Evolutionary conservation across 116 monocot genomes (phyloP).

Genomic region (Thalassia testudinum): DNA sequence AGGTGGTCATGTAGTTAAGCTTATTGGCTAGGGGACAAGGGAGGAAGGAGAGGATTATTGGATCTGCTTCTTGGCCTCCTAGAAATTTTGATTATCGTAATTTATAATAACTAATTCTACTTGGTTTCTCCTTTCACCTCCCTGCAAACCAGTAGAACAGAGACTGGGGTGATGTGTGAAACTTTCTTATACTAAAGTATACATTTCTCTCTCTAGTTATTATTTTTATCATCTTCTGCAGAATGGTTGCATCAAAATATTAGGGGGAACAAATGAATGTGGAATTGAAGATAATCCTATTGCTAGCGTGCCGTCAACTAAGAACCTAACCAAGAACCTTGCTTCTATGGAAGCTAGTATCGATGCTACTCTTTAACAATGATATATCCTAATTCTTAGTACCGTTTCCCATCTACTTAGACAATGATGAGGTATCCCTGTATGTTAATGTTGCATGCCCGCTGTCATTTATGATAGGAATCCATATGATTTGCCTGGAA

Average conservation of each 20-base stretch:
- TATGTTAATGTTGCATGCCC: too few species aligned
- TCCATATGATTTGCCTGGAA: too few species aligned
- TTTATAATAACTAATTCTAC: background rate
- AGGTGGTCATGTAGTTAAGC: conserved; percentile 92
- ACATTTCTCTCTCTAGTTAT: background rate
- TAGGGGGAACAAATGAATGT: conserved; percentile 83
- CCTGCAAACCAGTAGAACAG: conserved; percentile 97
- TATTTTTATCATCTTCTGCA: conserved; percentile 1
- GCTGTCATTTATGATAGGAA: too few species aligned
- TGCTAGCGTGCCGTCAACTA: conserved; percentile 76
- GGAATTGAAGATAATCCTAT: conserved; percentile 78
- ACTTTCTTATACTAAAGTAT: background rate
- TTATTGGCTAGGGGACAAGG: conserved; percentile 96
- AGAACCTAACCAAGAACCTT: conserved; percentile 40
- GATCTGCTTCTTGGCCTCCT: conserved; percentile 20
- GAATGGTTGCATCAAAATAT: conserved; percentile 92
- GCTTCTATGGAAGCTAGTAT: conserved; percentile 5
- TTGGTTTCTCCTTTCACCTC: conserved; percentile 34
- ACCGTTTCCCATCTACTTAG: too few species aligned
- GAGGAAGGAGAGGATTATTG: conserved; percentile 86
- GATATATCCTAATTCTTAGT: too few species aligned
- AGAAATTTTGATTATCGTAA: background rate
- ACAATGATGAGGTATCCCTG: too few species aligned
- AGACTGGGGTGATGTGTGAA: conserved; percentile 87
- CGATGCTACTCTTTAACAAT: conserved; percentile 9